Base-by-base conservation (phyloP, 257 asterid species). In the Verbena officinalis region DNA sequence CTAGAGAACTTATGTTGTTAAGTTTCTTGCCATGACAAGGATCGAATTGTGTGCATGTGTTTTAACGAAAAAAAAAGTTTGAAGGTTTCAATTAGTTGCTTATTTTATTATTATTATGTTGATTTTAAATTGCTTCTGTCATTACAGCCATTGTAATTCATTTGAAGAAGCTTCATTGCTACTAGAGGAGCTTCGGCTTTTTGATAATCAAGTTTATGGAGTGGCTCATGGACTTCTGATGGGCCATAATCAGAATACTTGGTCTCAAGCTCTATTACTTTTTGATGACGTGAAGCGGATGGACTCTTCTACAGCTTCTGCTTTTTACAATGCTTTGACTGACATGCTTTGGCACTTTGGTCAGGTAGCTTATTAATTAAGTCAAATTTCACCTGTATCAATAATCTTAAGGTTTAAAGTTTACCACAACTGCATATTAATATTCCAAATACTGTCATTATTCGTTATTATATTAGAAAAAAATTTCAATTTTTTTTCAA, bases 261-360 rank as follows among this genome's bases (percentile, higher is more conserved):
- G 99, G 99, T 54, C 74, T 21, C 90, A 78, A 76, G 99, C 97
- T 60, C 70, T 86, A 31, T 78, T 78, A 60, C 94, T 93, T 63
- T 90, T 93, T 49, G 85, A 93, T 62, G 95, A 86, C 61, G 96
- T 93, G 82, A 90, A 87, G 72, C 84, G 81, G 64, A 90, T 93
- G 97, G 99, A 90, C 73, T 64, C 92, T 68, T 81, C 96, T 17
- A 90, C 97, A 38, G 86, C 99, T 20, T 90, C 99, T 36, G 97
- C 95, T 16, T 93, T 93, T 55, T 93, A 93, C 78, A 93, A 93
- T 78, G 97, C 96, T 55, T 76, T 93, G 81, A 93, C 96, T 7
- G 99, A 87, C 81, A 80, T 87, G 95, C 76, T 90, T 58, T 93
- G 99, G 96, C 96, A 87, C 80, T 90, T 93, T 80, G 94, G 91